Base-by-base conservation (phyloP, 106 monocot species). In the Dendrobium nobile region DNA sequence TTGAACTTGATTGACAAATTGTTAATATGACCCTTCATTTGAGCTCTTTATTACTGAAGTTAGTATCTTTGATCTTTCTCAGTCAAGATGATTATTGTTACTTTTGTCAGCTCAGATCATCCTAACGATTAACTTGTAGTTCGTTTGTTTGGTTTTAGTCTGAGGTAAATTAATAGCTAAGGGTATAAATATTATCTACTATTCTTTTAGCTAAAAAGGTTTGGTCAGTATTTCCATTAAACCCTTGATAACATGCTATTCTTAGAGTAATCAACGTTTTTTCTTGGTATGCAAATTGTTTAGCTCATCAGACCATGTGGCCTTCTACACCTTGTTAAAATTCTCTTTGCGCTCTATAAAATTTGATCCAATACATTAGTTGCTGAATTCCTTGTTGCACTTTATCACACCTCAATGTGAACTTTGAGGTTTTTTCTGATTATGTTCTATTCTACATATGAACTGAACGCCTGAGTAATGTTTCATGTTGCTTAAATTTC, bases 401-500 rank as follows among this genome's bases (percentile, higher is more conserved):
- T 70, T 70, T 70, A 70, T 19, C 40, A 6, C 42, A 73, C 20
- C 41, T 74, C 20, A 74, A 19, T 44, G 43, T 74, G 43, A 74
- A 42, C 17, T 43, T 7, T 73, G 4, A 41, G 15, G 28, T 44
- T 65, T 51, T 44, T 33, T 43, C 37, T 65, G n/a, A 61, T 61
- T 61, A 1, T 61, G 61, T 61, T 19, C 42, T 67, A 37, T 64
- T 74, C 24, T 33, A 16, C 11, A 76, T 26, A 40, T 13, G 41
- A 75, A 18, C 13, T 70, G 33, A 56, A 7, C 18, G 7, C 10
- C 31, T 42, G 67, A 28, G 20, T 70, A 6, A 8, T 80, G 17
- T 47, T 47, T 45, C 45, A 43, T 47, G 19, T 84, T 78, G 37
- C 27, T 73, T 45, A 4, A 56, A 45, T 82, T 89, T 79, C 92